phyloP scores from a whole-genome alignment of 2,329 filamentous ascomycete species.

The Diaporthe velutina region DNA sequence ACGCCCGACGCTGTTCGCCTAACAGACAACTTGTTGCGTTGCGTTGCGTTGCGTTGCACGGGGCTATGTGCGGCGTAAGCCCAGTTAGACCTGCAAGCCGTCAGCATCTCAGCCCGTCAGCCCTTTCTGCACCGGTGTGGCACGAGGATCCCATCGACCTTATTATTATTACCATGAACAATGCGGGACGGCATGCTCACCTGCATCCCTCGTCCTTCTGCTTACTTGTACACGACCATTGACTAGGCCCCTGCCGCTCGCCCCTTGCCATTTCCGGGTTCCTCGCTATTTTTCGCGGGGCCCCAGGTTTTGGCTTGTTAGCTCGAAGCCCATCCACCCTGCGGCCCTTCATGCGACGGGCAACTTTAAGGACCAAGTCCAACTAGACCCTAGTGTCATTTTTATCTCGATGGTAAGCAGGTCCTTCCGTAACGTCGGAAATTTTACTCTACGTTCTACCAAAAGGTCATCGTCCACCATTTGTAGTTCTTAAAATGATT shows the following conservation, averaged over 20 bases:
- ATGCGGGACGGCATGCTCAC: conserved; percentile 12
- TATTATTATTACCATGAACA: conserved; percentile 4
- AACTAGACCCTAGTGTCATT: not conserved
- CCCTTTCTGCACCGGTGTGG: conserved; percentile 3
- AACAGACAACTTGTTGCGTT: no score
- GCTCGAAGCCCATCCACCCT: not conserved
- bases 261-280: not conserved
- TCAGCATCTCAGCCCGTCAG: conserved; percentile 29
- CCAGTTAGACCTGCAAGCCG: conserved; percentile 2
- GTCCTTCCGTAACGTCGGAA: not conserved
- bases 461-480: not conserved
- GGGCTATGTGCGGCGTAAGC: conserved; percentile 21
- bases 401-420: not conserved
- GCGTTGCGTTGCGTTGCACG: not conserved
- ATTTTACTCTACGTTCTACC: not conserved
- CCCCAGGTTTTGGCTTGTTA: conserved; percentile 28
- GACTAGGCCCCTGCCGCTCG: conserved; percentile 1
- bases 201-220: conserved; percentile 22
- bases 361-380: not conserved
- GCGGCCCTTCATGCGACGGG: not conserved
- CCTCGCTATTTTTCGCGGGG: conserved; percentile 10
- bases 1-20: not conserved
- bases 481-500: not conserved
- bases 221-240: conserved; percentile 14
- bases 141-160: conserved; percentile 7